Evolutionary conservation across 352 stramenopile genomes (phyloP).

Genomic region (Aphanomyces invadans): DNA sequence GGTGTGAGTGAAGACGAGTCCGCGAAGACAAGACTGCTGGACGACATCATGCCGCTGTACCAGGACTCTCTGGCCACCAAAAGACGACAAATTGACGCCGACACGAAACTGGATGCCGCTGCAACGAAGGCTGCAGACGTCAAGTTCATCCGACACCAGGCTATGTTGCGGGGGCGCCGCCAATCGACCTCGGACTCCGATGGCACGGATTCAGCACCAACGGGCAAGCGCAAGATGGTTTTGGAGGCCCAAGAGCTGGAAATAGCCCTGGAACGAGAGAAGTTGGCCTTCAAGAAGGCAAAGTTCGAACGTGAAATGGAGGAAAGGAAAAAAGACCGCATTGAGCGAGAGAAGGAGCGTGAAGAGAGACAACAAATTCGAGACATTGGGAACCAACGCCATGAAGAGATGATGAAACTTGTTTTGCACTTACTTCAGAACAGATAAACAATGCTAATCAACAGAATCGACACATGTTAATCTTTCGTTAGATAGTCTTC

Average conservation of each 20-base stretch:
- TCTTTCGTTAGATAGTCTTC: slow-evolving; percentile 6
- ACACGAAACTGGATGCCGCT: too few relatives aligned
- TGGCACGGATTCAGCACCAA: background rate
- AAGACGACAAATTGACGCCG: background rate
- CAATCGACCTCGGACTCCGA: background rate
- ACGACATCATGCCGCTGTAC: background rate
- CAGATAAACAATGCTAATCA: background rate
- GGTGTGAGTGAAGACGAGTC: background rate
- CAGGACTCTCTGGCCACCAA: background rate
- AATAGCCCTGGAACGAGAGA: background rate
- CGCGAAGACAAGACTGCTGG: background rate
- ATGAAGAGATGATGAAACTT: background rate
- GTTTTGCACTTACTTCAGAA: background rate
- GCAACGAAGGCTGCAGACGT: background rate
- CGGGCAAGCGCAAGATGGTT: background rate
- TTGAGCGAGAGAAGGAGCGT: background rate
- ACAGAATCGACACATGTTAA: too few relatives aligned
- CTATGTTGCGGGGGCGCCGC: background rate
- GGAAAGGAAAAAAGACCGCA: background rate
- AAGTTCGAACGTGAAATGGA: background rate
- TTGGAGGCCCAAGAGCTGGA: background rate
- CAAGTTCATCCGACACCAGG: background rate
- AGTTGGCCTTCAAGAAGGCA: background rate
- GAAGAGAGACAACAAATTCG: background rate
- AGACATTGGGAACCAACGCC: background rate